Evolutionary conservation across 176 grass and related monocot species (phyloP), one percentile per base, ranked within the genome.

Genomic region (Tillandsia fasciculata): DNA sequence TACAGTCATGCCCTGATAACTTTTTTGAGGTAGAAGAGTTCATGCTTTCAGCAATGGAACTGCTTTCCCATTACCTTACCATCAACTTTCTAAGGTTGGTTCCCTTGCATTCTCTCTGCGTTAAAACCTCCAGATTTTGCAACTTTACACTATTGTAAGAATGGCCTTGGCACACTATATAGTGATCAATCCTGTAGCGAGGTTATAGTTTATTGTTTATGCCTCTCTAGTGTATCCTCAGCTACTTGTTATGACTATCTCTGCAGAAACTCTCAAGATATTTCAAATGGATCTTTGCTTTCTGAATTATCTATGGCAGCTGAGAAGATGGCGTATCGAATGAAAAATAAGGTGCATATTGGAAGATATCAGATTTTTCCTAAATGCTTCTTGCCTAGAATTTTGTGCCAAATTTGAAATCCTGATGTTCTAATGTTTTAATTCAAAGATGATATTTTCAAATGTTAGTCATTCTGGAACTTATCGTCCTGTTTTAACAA

Each of bases 11-110:
- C 72, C 94, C 94, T 71, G 84, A 93, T 70, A 80, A 64, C 17
- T 93, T 83, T 71, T 83, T 90, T 87, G 82, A 90, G 76, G 71
- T 76, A n/a, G 86, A 93, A 49, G 65, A 69, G n/a, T 97, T 97
- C 28, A 63, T 80, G 70, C 67, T 78, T 74, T 57, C 77, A 85
- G 74, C 79, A 72, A 83, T 85, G 70, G 86, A 90, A 79, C 76
- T 97, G 26, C 84, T 67, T 72, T 78, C 90, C 83, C 74, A 54
- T 64, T 87, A 76, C 74, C 82, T 97, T 61, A 20, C 75, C 50
- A 65, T 51, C 70, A 75, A 72, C 74, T 91, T 97, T 82, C 84
- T 65, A 84, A 82, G 90, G 90, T 93, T 82, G 53, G 74, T 26
- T 33, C 74, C 49, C 33, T 11, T 2, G 5, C 64, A 76, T 49